Conservation (phyloP, 345 rosid species). For the Leavenworthia alabamica region DNA sequence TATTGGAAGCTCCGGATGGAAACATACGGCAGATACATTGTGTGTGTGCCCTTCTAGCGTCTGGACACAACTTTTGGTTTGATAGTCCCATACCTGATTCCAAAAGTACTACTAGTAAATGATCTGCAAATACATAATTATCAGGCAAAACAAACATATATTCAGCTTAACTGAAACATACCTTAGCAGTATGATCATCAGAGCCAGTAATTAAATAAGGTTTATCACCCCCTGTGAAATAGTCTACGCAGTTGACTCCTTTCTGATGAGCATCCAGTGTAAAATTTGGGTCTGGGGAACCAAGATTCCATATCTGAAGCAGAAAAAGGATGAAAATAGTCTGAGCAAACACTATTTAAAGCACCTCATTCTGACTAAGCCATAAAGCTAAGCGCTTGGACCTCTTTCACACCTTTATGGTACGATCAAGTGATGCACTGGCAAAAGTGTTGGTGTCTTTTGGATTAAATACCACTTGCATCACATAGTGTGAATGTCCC, state of each 20-base stretch:
- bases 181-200: constrained; percentile 95
- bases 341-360: not conserved
- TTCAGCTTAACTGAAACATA: constrained; percentile 17
- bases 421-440: constrained; percentile 94
- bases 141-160: constrained; percentile 2
- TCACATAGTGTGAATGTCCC: constrained; percentile 98
- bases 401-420: constrained; percentile 53
- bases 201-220: constrained; percentile 84
- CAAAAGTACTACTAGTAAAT: constrained; percentile 10
- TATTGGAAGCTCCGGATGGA: constrained; percentile 76
- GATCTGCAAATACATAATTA: not conserved
- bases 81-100: constrained; percentile 77
- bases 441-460: constrained; percentile 91
- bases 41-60: constrained; percentile 73
- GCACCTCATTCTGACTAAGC: not conserved
- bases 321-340: constrained; percentile 14
- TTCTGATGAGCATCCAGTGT: constrained; percentile 87
- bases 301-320: constrained; percentile 83
- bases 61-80: constrained; percentile 80
- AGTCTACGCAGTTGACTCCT: constrained; percentile 91
- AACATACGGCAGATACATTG: constrained; percentile 76
- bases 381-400: not conserved
- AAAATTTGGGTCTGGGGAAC: constrained; percentile 91
- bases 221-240: constrained; percentile 90
- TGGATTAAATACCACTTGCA: constrained; percentile 92